Evolutionary conservation across 2,329 filamentous ascomycete genomes (phyloP).

Genomic region (Aspergillus japonicus): DNA sequence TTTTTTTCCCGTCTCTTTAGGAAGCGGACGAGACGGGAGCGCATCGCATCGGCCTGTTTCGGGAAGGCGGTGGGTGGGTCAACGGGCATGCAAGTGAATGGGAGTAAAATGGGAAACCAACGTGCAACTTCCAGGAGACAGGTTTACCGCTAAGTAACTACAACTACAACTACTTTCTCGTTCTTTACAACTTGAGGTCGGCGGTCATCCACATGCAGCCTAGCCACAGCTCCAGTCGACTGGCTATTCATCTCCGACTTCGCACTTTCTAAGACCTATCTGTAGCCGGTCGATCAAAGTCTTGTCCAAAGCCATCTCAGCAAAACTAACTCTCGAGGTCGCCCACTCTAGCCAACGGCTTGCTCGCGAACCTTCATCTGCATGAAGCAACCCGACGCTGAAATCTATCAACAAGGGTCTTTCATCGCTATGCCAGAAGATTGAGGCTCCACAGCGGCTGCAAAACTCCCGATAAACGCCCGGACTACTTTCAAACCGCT

Average conservation of each 20-base stretch:
- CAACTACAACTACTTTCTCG: no score
- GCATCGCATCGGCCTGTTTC: neutral
- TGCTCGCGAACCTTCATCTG: conserved; percentile 53
- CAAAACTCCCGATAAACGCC: conserved; percentile 63
- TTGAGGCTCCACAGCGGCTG: conserved; percentile 59
- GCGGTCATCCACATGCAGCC: no score
- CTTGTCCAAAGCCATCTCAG: conserved; percentile 51
- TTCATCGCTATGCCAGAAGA: conserved; percentile 60
- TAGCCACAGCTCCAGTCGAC: no score
- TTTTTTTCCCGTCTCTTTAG: neutral
- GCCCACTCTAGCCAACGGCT: conserved; percentile 64
- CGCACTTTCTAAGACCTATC: conserved; percentile 21
- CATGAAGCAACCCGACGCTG: conserved; percentile 59
- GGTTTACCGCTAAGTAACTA: no score
- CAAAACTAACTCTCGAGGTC: conserved; percentile 57
- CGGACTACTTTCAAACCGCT: conserved; percentile 54
- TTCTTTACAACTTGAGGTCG: no score
- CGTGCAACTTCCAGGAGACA: no score
- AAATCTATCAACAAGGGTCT: conserved; percentile 62
- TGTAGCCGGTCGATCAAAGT: conserved; percentile 30
- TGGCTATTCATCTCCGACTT: neutral
- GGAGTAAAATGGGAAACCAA: no score
- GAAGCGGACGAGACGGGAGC: neutral
- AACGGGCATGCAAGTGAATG: neutral
- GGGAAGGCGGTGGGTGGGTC: neutral